These are phyloP conservation scores for Periconia digitata DNA, from an alignment of 2,329 filamentous ascomycete genomes.

Conservation along the genomic window DNA sequence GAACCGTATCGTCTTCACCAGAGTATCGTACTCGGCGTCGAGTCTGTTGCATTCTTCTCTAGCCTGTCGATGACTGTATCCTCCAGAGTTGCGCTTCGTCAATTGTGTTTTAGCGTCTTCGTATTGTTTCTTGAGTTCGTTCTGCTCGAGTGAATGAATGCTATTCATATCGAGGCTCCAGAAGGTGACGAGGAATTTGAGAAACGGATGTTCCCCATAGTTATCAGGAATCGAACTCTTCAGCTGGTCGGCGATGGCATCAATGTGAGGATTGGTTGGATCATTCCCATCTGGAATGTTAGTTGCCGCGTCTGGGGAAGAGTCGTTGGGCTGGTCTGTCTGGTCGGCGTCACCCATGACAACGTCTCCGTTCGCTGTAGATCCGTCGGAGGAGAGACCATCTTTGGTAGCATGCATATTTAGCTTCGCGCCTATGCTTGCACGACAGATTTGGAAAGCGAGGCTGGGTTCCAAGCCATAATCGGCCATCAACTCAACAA, in stretches of 20 bases:
- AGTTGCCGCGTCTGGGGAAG: slow-evolving; percentile 6
- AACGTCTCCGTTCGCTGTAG: slow-evolving; percentile 55
- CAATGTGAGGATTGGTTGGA: slow-evolving; percentile 64
- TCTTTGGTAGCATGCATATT: slow-evolving; percentile 38
- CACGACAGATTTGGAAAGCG: slow-evolving; percentile 81
- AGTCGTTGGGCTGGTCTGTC: neutral
- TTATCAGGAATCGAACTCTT: slow-evolving; percentile 62
- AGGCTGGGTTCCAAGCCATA: slow-evolving; percentile 79
- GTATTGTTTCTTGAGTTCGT: slow-evolving; percentile 70
- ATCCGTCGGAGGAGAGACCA: slow-evolving; percentile 8
- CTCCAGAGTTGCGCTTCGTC: slow-evolving; percentile 50
- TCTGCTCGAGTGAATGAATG: slow-evolving; percentile 64
- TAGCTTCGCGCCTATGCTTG: slow-evolving; percentile 60
- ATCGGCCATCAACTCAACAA: slow-evolving; percentile 71
- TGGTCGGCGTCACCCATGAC: slow-evolving; percentile 26
- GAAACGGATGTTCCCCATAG: slow-evolving; percentile 69
- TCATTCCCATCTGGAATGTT: slow-evolving; percentile 43
- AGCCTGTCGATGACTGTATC: slow-evolving; percentile 66
- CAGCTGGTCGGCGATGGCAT: slow-evolving; percentile 72
- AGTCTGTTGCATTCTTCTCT: slow-evolving; percentile 70
- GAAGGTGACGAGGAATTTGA: slow-evolving; percentile 85
- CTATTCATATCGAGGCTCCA: slow-evolving; percentile 89
- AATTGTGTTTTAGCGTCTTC: slow-evolving; percentile 65
- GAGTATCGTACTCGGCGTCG: slow-evolving; percentile 54
- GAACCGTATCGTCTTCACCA: slow-evolving; percentile 54